Base-by-base conservation (phyloP, 345 rosid genomes). In the Trapa bicornis region DNA sequence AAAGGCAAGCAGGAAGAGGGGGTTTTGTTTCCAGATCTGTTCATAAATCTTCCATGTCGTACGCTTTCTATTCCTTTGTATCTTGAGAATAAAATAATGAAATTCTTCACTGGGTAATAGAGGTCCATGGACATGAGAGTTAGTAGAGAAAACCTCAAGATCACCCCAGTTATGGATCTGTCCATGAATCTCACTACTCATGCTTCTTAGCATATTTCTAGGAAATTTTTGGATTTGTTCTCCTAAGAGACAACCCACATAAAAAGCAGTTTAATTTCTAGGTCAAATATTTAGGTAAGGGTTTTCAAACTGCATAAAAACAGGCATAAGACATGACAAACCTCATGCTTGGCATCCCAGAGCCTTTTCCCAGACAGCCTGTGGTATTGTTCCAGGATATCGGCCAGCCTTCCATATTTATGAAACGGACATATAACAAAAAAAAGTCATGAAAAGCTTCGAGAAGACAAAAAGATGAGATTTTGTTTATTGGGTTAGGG, bases 271-370 rank as follows among this genome's bases (percentile, higher is more conserved):
- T 36, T 15, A 50, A 17, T 16, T 50, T 15, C 33, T 8, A 1
- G 36, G 38, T 29, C 33, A 58, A 22, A 43, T 3, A 42, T 3
- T 3, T 13, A n/a, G 37, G 37, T 65, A 65, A 53, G 53, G 67
- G 42, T 65, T 65, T 37, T 36, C 42, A 58, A 32, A 58, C 8
- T 32, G 35, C 33, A 53, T 54, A 57, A 32, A 32, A 57, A 1
- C 47, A 60, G 66, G 38, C 47, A 43, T 36, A 12, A 13, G 10
- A 37, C 41, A 71, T 70, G 65, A 66, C 73, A n/a, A 50, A 94
- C 99, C 97, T 94, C 97, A 82, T 91, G 99, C 75, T 89, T 91
- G 63, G 86, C 89, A 82, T 94, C 96, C 99, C 99, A 91, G 57
- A 94, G 64, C 81, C 83, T 89, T 69, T 89, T 84, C 60, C 95